Conservation (phyloP, 495 filamentous ascomycete genomes). For the Podospora pseudoanserina region DNA sequence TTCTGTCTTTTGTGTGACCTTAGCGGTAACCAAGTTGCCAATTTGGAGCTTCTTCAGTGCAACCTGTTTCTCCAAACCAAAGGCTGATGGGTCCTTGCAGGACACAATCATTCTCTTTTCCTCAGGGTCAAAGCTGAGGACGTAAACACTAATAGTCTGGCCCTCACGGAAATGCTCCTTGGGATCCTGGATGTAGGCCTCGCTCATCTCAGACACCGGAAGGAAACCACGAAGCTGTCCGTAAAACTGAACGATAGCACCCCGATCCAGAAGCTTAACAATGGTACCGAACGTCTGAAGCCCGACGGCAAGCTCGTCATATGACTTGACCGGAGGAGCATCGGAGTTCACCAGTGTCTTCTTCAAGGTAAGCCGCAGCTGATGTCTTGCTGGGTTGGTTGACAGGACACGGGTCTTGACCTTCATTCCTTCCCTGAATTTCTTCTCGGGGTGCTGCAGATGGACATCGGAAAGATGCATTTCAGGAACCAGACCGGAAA, state of each 20-base stretch:
- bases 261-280: slow-evolving; percentile 67
- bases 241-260: slow-evolving; percentile 92
- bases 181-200: slow-evolving; percentile 87
- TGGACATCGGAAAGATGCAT: slow-evolving; percentile 83
- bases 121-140: slow-evolving; percentile 70
- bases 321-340: slow-evolving; percentile 67
- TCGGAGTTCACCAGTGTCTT: slow-evolving; percentile 92
- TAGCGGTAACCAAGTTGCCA: slow-evolving; percentile 69
- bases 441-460: slow-evolving; percentile 90
- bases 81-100: slow-evolving; percentile 81
- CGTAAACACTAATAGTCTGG: slow-evolving; percentile 84
- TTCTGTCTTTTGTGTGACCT: slow-evolving; percentile 78
- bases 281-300: slow-evolving; percentile 80
- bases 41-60: slow-evolving; percentile 67
- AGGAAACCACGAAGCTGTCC: slow-evolving; percentile 77
- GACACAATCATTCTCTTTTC: slow-evolving; percentile 75
- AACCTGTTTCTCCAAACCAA: slow-evolving; percentile 68
- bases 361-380: slow-evolving; percentile 85
- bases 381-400: slow-evolving; percentile 67
- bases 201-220: slow-evolving; percentile 94
- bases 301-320: slow-evolving; percentile 63
- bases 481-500: slow-evolving; percentile 80
- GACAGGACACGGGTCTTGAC: slow-evolving; percentile 83
- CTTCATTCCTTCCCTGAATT: slow-evolving; percentile 82
- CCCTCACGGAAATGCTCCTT: slow-evolving; percentile 82